Evolutionary conservation across 306 rosid genomes (phyloP), one percentile per base, ranked within the genome.

Genomic region (Begonia fuchsioides): DNA sequence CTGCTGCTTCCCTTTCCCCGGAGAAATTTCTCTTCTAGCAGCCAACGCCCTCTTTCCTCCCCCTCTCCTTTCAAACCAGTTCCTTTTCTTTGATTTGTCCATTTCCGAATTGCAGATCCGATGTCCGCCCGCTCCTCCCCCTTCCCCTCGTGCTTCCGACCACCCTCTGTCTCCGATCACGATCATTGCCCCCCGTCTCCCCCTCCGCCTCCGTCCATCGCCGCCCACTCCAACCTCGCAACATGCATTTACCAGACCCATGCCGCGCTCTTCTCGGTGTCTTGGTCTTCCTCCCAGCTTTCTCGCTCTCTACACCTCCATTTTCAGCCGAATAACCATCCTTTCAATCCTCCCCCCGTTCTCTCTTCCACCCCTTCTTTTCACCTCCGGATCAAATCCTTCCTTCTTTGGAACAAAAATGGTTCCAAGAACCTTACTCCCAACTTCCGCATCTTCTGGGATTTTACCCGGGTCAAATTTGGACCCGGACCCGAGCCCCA

Each of bases 211-310:
- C 79, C 84, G 6, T 67, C 76, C 0, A 45, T 40, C 53, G 69
- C 97, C 47, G 66, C 82, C 56, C 71, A 72, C 62, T 66, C 95
- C n/a, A 74, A 84, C 60, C 78, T 88, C 26, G 60, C 87, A 49
- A 73, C 88, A 16, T 76, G 76, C 10, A 75, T 88, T 44, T 88
- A 78, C 84, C 76, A 84, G 62, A 84, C 97, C 26, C 70, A 73
- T 51, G 35, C 60, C 11, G 95, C 95, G 11, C 49, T 70, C 9
- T 75, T 88, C 48, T 72, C 95, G 5, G 59, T 84, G 2, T 80
- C 95, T 0, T 88, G 95, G 95, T 83, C 93, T 1, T 90, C 93
- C 57, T 76, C 95, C 62, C 66, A 81, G 49, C 46, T 83, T 0
- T 80, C 93, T 17, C 95, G 93, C 43, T 74, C 95, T 39, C 87